A percentile compares a stretch with the other conserved stretches of the same genome.
These are phyloP conservation scores for Toxicodendron radicans DNA, from an alignment of 345 rosid genomes.

Conservation along the genomic window DNA sequence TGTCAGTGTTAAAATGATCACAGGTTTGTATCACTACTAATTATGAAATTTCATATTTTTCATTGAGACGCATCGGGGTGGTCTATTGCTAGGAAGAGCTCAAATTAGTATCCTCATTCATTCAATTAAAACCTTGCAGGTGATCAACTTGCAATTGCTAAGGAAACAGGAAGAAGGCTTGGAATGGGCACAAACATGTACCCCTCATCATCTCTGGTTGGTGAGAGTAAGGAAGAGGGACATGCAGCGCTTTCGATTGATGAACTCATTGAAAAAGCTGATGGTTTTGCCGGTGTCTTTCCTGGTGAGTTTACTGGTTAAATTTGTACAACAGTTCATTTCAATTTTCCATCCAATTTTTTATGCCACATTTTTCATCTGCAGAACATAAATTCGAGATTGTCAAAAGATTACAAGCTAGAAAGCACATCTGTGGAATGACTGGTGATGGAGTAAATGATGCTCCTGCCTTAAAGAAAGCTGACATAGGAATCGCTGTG, in stretches of 20 bases:
- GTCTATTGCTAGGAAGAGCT: too few relatives aligned
- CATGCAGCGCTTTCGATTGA: slow-evolving; percentile 33
- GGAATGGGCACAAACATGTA: slow-evolving; percentile 63
- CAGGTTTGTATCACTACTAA: slow-evolving; percentile 29
- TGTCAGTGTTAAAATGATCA: slow-evolving; percentile 69
- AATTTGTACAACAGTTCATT: background rate
- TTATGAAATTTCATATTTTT: background rate
- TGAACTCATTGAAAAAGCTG: slow-evolving; percentile 49
- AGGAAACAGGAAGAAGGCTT: slow-evolving; percentile 68
- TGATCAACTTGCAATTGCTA: slow-evolving; percentile 65
- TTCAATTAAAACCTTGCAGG: slow-evolving; percentile 27
- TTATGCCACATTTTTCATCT: background rate
- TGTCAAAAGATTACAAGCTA: slow-evolving; percentile 47
- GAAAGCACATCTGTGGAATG: slow-evolving; percentile 62
- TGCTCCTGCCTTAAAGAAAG: slow-evolving; percentile 63
- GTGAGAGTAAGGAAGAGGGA: slow-evolving; percentile 34
- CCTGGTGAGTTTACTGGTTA: slow-evolving; percentile 36
- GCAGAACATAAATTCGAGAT: slow-evolving; percentile 64
- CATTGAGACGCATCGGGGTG: too few relatives aligned
- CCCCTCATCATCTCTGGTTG: slow-evolving; percentile 54
- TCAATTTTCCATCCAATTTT: background rate
- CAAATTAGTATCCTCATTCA: too few relatives aligned
- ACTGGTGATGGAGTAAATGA: slow-evolving; percentile 72
- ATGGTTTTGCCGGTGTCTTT: slow-evolving; percentile 72
- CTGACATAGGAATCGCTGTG: slow-evolving; percentile 68